Evolutionary conservation across 768 basidiomycete species (phyloP).

Genomic region (Sporobolomyces roseus): DNA sequence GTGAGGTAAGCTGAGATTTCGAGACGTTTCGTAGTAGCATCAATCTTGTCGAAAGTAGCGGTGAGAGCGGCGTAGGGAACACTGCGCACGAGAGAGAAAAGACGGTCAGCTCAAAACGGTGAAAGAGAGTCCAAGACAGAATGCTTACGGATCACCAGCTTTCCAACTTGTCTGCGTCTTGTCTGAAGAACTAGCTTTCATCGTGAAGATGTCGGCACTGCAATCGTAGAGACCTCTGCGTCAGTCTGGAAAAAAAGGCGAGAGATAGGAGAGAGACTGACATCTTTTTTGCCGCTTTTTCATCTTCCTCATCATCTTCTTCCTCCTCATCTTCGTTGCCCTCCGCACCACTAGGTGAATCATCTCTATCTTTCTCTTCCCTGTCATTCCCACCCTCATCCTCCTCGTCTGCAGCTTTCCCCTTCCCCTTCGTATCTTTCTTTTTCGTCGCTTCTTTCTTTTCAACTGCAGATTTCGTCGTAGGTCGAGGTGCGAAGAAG

Average conservation of each 20-base stretch:
- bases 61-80: slow-evolving; percentile 92
- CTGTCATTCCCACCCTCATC: neutral
- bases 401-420: neutral
- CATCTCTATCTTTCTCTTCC: slow-evolving; percentile 15
- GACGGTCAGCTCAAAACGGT: neutral
- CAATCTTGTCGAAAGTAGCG: slow-evolving; percentile 80
- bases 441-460: neutral
- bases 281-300: slow-evolving; percentile 35
- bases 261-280: neutral
- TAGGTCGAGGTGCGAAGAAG: slow-evolving; percentile 29
- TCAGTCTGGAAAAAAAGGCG: neutral
- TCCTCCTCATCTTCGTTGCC: slow-evolving; percentile 32
- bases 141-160: slow-evolving; percentile 35
- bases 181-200: slow-evolving; percentile 5
- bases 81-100: slow-evolving; percentile 50
- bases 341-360: slow-evolving; percentile 11
- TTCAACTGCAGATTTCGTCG: neutral
- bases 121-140: neutral
- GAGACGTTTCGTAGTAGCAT: slow-evolving; percentile 88
- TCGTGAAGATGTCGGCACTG: slow-evolving; percentile 40
- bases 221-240: neutral
- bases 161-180: slow-evolving; percentile 28
- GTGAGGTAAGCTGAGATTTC: slow-evolving; percentile 89
- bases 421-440: slow-evolving; percentile 26
- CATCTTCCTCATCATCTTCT: slow-evolving; percentile 31